Evolutionary conservation across 2,329 filamentous ascomycete genomes (phyloP).

Genomic region (Microascus cirrosus): DNA sequence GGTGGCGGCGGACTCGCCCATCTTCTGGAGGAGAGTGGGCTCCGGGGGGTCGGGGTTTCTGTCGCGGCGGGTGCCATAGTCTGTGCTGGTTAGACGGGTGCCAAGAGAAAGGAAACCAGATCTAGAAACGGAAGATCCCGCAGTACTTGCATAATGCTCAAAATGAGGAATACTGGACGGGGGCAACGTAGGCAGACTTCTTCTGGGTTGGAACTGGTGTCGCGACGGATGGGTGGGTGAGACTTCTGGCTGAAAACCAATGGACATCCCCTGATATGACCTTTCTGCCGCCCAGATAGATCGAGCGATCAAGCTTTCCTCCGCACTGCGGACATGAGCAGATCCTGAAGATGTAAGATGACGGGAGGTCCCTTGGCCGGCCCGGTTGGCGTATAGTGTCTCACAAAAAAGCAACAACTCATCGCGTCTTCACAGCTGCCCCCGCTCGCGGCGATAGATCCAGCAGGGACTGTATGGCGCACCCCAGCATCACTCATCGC

Average conservation of each 20-base stretch:
- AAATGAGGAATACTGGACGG: background rate
- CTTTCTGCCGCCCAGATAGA: no score
- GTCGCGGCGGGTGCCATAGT: background rate
- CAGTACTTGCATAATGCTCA: background rate
- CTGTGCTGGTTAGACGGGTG: background rate
- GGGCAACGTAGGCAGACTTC: background rate
- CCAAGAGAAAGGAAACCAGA: no score
- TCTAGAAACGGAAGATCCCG: background rate
- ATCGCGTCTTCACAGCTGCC: no score
- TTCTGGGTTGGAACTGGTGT: background rate
- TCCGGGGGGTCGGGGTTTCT: constrained; percentile 11
- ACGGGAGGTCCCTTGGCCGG: no score
- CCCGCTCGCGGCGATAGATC: no score
- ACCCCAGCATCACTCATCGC: background rate
- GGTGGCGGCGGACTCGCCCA: constrained; percentile 64
- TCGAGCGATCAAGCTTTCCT: no score
- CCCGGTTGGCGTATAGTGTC: no score
- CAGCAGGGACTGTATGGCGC: background rate
- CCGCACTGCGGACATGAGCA: no score
- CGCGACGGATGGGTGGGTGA: background rate
- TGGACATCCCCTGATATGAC: no score
- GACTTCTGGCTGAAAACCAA: no score
- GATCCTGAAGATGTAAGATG: no score
- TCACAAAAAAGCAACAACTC: no score
- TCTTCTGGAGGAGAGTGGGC: constrained; percentile 40